Evolutionary conservation across 495 filamentous ascomycete species (phyloP).

Genomic region (Achaetomiella virescens): DNA sequence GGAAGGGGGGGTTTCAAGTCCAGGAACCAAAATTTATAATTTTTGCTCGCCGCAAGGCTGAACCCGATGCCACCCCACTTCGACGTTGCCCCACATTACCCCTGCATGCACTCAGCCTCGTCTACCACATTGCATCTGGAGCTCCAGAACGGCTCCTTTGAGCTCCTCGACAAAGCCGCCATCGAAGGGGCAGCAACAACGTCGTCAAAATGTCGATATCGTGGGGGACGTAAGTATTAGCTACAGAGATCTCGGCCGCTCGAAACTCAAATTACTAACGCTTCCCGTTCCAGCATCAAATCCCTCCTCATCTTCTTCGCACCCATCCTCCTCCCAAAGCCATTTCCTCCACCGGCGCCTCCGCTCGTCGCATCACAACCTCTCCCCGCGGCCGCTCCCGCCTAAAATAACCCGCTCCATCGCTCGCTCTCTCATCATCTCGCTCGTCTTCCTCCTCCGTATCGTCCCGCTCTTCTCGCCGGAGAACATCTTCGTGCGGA

Average conservation of each 20-base stretch:
- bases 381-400: constrained; percentile 57
- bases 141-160: background rate
- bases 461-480: constrained; percentile 63
- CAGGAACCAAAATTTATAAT: constrained; percentile 20
- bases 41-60: constrained; percentile 10
- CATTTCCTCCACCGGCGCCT: constrained; percentile 61
- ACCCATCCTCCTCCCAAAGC: constrained; percentile 70
- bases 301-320: constrained; percentile 79
- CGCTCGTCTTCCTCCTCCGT: constrained; percentile 59
- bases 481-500: constrained; percentile 73
- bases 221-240: constrained; percentile 44
- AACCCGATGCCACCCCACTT: background rate
- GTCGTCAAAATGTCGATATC: constrained; percentile 33
- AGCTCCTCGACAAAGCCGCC: constrained; percentile 4
- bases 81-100: background rate
- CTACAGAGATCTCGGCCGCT: background rate
- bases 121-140: constrained; percentile 19
- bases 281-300: constrained; percentile 50
- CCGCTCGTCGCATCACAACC: constrained; percentile 44
- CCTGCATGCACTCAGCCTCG: constrained; percentile 15
- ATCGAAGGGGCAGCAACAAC: constrained; percentile 9
- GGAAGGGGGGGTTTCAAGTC: background rate
- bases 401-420: constrained; percentile 45
- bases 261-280: background rate
- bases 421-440: constrained; percentile 49